Conservation (phyloP, 768 basidiomycete genomes). For the Psilocybe azurescens region DNA sequence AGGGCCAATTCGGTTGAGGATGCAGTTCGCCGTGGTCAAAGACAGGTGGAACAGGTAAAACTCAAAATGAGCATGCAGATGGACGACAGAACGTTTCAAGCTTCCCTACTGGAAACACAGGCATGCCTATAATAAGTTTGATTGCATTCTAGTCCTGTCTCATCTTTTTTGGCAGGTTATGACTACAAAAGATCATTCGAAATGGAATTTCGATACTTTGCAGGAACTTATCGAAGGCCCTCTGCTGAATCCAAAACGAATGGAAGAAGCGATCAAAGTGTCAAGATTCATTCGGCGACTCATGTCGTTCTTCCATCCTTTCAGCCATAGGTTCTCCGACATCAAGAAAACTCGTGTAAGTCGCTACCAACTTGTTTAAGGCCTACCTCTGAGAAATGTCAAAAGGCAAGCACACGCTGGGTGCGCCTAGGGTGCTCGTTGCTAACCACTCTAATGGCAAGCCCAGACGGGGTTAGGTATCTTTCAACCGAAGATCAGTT, state of each 20-base stretch:
- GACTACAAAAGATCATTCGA: slow-evolving; percentile 82
- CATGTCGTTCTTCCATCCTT: slow-evolving; percentile 94
- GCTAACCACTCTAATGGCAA: slow-evolving; percentile 81
- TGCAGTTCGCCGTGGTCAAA: slow-evolving; percentile 83
- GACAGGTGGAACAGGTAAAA: slow-evolving; percentile 89
- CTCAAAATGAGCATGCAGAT: slow-evolving; percentile 92
- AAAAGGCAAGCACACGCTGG: slow-evolving; percentile 86
- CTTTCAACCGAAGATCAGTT: slow-evolving; percentile 84
- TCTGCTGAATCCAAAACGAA: slow-evolving; percentile 84
- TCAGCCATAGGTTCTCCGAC: slow-evolving; percentile 86
- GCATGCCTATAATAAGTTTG: slow-evolving; percentile 40
- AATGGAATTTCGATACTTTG: slow-evolving; percentile 92
- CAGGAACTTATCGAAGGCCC: slow-evolving; percentile 93
- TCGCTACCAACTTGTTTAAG: slow-evolving; percentile 7
- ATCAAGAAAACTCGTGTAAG: slow-evolving; percentile 70
- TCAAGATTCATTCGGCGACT: slow-evolving; percentile 88
- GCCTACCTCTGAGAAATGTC: not conserved
- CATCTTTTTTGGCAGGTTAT: slow-evolving; percentile 61
- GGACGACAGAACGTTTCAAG: slow-evolving; percentile 93
- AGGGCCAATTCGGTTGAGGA: slow-evolving; percentile 88
- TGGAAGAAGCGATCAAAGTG: slow-evolving; percentile 94
- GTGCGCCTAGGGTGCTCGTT: slow-evolving; percentile 84
- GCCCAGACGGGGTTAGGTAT: slow-evolving; percentile 84
- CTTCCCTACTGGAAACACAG: slow-evolving; percentile 84
- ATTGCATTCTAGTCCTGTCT: not conserved